phyloP scores from a whole-genome alignment of 106 monocot species.

The Dactylorhiza incarnata region DNA sequence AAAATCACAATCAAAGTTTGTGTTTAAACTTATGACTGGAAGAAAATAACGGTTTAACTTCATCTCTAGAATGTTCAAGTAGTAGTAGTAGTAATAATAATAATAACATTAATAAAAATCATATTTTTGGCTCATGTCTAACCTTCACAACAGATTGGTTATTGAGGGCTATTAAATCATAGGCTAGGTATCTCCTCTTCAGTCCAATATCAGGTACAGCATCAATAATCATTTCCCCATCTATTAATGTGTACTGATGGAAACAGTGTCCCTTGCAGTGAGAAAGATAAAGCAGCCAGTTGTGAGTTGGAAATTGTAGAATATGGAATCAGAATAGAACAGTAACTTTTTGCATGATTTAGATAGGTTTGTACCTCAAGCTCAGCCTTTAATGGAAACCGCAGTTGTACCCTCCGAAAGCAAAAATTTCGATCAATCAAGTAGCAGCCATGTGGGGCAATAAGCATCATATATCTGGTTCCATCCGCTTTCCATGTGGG shows the following conservation, averaged over 20 bases:
- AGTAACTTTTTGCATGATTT: constrained; percentile 7
- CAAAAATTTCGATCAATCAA: constrained; percentile 88
- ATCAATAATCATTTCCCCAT: constrained; percentile 98
- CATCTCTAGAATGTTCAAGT: neutral
- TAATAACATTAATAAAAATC: neutral
- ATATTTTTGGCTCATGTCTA: constrained; percentile 2
- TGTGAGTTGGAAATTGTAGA: neutral
- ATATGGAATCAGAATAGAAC: neutral
- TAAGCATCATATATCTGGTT: constrained; percentile 98
- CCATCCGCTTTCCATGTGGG: constrained; percentile 99
- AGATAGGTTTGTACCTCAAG: constrained; percentile 28
- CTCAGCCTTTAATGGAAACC: constrained; percentile 63
- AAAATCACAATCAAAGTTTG: neutral
- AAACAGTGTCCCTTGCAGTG: constrained; percentile 37
- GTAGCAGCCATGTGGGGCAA: constrained; percentile 71
- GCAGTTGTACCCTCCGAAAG: constrained; percentile 91
- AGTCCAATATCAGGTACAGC: constrained; percentile 48
- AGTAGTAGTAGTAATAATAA: neutral
- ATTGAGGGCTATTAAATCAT: constrained; percentile 85
- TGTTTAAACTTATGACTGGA: neutral
- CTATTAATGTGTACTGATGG: constrained; percentile 78
- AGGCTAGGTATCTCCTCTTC: constrained; percentile 90
- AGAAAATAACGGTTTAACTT: neutral
- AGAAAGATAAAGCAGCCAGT: constrained; percentile 6
- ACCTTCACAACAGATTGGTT: constrained; percentile 68